Percentiles rank a stretch among this genome's conserved stretches.
Evolutionary conservation across 768 basidiomycete species (phyloP).

Genomic region (Leucosporidium creatinivorum): DNA sequence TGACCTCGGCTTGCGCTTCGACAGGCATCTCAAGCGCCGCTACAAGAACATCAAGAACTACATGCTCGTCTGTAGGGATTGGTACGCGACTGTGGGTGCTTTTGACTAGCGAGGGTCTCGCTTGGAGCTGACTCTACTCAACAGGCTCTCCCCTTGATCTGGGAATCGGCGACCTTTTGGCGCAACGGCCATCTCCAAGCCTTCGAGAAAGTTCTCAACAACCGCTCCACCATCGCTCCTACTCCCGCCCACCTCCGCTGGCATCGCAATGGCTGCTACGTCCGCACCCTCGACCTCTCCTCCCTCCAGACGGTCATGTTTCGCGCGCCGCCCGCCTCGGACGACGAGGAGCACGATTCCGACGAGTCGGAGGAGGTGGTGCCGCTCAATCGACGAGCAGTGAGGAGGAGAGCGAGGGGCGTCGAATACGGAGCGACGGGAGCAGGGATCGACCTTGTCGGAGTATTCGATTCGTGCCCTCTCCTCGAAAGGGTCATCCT

Average conservation of each 20-base stretch:
- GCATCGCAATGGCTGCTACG: not conserved
- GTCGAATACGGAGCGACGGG: no score
- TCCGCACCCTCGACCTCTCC: conserved; percentile 1
- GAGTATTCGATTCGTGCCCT: not conserved
- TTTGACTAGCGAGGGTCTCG: no score
- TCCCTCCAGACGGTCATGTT: not conserved
- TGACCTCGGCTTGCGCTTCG: not conserved
- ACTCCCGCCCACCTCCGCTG: not conserved
- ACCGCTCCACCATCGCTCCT: not conserved
- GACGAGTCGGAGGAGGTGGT: not conserved
- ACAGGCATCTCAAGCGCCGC: not conserved
- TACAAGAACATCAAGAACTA: not conserved
- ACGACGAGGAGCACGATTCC: no score
- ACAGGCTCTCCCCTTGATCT: not conserved
- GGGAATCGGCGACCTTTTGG: not conserved
- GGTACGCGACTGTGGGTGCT: not conserved
- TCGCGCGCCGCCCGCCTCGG: not conserved
- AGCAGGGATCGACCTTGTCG: not conserved
- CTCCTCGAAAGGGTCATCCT: not conserved
- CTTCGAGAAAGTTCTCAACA: not conserved
- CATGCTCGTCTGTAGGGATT: not conserved
- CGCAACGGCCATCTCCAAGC: not conserved
- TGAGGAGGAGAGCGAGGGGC: no score
- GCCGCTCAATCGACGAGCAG: not conserved
- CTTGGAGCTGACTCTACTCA: no score